Conservation (phyloP, 176 grass and related monocot genomes). For the Hordeum marinum region DNA sequence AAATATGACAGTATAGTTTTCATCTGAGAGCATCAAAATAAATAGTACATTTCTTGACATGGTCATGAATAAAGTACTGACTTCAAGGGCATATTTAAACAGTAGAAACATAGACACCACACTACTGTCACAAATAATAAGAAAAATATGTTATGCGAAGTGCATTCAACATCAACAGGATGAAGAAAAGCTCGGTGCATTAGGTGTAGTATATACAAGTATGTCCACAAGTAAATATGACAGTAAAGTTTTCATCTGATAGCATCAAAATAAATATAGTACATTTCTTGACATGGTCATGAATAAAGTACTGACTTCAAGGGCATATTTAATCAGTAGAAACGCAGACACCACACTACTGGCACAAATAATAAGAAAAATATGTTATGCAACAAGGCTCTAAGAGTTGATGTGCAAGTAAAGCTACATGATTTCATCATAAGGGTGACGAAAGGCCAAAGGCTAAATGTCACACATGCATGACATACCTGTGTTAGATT, state of each 20-base stretch:
- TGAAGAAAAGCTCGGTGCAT: neutral
- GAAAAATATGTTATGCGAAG: conserved; percentile 12
- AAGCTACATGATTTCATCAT: neutral
- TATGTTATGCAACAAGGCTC: neutral
- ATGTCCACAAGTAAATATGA: neutral
- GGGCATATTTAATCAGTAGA: neutral
- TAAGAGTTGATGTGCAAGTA: neutral
- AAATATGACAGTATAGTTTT: conserved; percentile 6
- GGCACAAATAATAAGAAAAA: neutral
- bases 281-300: neutral
- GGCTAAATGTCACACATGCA: neutral
- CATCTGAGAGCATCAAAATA: neutral
- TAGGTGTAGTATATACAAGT: neutral
- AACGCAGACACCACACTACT: neutral
- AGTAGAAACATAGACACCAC: neutral
- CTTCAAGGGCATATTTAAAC: neutral
- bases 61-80: neutral
- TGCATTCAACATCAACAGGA: neutral
- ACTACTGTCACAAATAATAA: neutral
- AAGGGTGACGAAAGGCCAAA: neutral
- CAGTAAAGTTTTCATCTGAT: conserved; percentile 1
- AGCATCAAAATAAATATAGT: neutral
- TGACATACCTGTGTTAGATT: conserved; percentile 97
- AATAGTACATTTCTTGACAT: neutral
- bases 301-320: neutral